These are phyloP conservation scores for Penicillium aurantiogriseum DNA, from an alignment of 2,329 filamentous ascomycete genomes.

Conservation along the genomic window DNA sequence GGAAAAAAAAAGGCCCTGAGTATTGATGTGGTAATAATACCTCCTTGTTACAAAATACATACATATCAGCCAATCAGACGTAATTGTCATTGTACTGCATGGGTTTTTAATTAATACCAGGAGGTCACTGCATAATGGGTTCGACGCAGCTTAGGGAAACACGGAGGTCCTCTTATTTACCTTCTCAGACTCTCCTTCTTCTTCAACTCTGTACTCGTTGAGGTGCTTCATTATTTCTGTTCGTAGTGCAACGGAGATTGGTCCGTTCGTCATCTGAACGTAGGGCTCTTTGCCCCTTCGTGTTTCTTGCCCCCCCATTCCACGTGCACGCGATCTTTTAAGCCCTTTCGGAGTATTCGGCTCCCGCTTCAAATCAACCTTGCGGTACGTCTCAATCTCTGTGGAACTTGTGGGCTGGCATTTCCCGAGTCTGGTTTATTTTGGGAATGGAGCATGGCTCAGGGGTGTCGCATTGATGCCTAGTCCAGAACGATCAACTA, in stretches of 20 bases:
- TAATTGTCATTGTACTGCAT: neutral
- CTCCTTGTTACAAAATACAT: neutral
- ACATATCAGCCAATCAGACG: neutral
- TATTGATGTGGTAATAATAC: slow-evolving; percentile 3
- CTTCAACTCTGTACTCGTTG: neutral
- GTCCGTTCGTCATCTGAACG: slow-evolving; percentile 7
- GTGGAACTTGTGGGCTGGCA: neutral
- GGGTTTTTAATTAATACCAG: slow-evolving; percentile 9
- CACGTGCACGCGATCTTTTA: slow-evolving; percentile 22
- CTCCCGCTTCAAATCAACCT: slow-evolving; percentile 13
- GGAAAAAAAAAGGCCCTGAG: neutral
- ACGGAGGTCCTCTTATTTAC: slow-evolving; percentile 9
- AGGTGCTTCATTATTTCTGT: neutral
- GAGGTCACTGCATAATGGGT: slow-evolving; percentile 6
- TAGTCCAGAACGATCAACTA: slow-evolving; percentile 7
- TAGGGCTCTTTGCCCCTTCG: slow-evolving; percentile 12
- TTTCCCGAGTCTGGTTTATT: neutral
- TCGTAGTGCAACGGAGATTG: neutral
- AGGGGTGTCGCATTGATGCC: neutral
- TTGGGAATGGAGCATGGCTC: neutral
- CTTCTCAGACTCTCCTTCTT: slow-evolving; percentile 11
- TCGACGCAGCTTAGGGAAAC: neutral
- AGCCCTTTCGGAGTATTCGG: slow-evolving; percentile 23
- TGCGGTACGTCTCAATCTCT: slow-evolving; percentile 15
- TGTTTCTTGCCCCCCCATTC: slow-evolving; percentile 16